Evolutionary conservation across 768 basidiomycete genomes (phyloP).

Genomic region (Lactarius tabidus): DNA sequence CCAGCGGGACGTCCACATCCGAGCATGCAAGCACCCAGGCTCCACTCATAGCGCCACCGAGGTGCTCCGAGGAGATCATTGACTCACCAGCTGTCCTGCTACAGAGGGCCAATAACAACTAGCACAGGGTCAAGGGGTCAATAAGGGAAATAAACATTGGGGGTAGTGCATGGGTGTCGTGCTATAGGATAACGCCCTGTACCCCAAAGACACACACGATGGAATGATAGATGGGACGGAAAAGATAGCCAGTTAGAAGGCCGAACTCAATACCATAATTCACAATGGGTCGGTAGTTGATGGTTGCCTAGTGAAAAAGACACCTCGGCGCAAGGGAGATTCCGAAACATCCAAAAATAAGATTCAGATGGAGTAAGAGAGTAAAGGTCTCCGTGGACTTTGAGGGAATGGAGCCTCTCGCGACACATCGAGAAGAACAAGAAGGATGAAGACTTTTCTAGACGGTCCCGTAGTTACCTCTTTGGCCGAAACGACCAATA

Average conservation of each 20-base stretch:
- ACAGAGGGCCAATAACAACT: background rate
- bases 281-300: no score
- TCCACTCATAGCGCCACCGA: background rate
- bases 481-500: background rate
- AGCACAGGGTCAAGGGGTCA: background rate
- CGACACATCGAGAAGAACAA: no score
- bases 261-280: background rate
- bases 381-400: no score
- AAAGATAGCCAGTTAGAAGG: background rate
- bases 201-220: background rate
- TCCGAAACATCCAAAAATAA: background rate
- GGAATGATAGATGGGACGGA: background rate
- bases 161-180: no score
- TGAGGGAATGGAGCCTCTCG: no score
- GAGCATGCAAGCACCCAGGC: background rate
- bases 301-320: background rate
- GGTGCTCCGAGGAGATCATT: background rate
- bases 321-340: background rate
- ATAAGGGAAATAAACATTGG: background rate
- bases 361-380: no score
- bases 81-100: background rate
- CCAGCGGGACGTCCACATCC: background rate
- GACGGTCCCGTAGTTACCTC: background rate
- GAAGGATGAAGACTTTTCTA: background rate
- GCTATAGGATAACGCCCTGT: background rate